Evolutionary conservation across 1,139 yeast genomes (phyloP).

Genomic region (Hansenula sp.): DNA sequence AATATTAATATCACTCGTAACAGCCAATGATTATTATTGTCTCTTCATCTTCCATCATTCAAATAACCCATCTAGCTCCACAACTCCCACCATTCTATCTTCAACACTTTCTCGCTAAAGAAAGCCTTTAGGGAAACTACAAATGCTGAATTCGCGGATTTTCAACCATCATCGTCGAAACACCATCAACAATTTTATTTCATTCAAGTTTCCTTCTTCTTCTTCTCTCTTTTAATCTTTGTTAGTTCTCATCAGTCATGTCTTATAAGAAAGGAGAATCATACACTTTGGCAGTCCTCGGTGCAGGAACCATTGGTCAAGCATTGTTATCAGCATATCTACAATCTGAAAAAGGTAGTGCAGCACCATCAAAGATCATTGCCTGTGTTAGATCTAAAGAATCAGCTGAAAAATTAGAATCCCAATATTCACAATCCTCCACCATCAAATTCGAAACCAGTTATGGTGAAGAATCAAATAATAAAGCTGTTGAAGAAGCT

Average conservation of each 20-base stretch:
- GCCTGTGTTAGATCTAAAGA: constrained; percentile 66
- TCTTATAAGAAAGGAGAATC: constrained; percentile 1
- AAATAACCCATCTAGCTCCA: too few species aligned
- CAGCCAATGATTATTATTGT: too few species aligned
- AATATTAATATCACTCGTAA: too few species aligned
- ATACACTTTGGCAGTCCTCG: constrained; percentile 71
- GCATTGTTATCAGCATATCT: constrained; percentile 87
- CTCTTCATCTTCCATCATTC: too few species aligned
- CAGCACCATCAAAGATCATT: constrained; percentile 61
- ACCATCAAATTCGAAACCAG: constrained; percentile 46
- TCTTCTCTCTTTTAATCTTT: background rate
- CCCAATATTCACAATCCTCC: constrained; percentile 34
- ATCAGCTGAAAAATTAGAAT: constrained; percentile 42
- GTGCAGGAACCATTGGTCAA: constrained; percentile 96
- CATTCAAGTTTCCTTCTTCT: too few species aligned
- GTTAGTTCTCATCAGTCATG: background rate
- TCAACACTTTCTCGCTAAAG: too few species aligned
- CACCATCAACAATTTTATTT: too few species aligned
- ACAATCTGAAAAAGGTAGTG: constrained; percentile 32
- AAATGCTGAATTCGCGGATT: too few species aligned
- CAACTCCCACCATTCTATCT: too few species aligned
- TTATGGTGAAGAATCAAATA: constrained; percentile 46
- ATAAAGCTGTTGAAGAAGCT: constrained; percentile 55
- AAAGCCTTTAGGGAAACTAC: too few species aligned
- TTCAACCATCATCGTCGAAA: too few species aligned